phyloP scores from a whole-genome alignment of 2,329 filamentous ascomycete species.

The Sporothrix pallida region DNA sequence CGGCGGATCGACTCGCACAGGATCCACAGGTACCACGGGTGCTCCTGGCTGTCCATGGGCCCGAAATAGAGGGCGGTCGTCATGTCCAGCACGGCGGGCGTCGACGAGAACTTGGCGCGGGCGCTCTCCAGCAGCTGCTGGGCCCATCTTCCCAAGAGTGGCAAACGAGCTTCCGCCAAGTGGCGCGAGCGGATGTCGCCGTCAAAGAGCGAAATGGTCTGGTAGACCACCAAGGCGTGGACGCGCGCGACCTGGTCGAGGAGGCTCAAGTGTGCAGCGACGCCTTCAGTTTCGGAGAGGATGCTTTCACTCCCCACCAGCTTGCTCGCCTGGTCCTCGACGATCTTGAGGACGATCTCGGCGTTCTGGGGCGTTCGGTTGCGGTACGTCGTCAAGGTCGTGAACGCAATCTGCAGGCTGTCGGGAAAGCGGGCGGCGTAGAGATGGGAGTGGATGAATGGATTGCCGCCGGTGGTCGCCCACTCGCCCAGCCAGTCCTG shows the following conservation, averaged over 20 bases:
- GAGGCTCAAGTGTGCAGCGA: slow-evolving; percentile 23
- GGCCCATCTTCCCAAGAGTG: slow-evolving; percentile 18
- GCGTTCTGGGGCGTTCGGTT: slow-evolving; percentile 36
- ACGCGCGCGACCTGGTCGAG: slow-evolving; percentile 49
- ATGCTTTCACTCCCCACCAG: slow-evolving; percentile 20
- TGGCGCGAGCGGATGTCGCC: slow-evolving; percentile 53
- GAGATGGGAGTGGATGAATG: slow-evolving; percentile 44
- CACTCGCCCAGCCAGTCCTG: slow-evolving; percentile 42
- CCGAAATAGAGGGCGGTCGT: slow-evolving; percentile 16
- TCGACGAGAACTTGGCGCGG: slow-evolving; percentile 10
- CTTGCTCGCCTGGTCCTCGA: slow-evolving; percentile 36
- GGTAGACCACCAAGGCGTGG: slow-evolving; percentile 57
- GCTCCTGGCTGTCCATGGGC: slow-evolving; percentile 26
- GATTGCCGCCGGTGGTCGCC: slow-evolving; percentile 41
- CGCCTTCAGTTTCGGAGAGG: too few species aligned
- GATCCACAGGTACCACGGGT: slow-evolving; percentile 43
- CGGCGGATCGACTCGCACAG: slow-evolving; percentile 45
- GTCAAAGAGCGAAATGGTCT: slow-evolving; percentile 58
- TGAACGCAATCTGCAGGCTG: slow-evolving; percentile 44
- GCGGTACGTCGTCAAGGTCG: slow-evolving; percentile 39
- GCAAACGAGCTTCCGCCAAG: slow-evolving; percentile 47
- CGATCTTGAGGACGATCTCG: slow-evolving; percentile 36
- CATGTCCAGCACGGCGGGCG: slow-evolving; percentile 18
- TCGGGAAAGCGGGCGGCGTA: slow-evolving; percentile 42
- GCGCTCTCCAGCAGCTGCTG: slow-evolving; percentile 21